Conservation (phyloP, 2,329 filamentous ascomycete species). For the Fusarium napiforme region DNA sequence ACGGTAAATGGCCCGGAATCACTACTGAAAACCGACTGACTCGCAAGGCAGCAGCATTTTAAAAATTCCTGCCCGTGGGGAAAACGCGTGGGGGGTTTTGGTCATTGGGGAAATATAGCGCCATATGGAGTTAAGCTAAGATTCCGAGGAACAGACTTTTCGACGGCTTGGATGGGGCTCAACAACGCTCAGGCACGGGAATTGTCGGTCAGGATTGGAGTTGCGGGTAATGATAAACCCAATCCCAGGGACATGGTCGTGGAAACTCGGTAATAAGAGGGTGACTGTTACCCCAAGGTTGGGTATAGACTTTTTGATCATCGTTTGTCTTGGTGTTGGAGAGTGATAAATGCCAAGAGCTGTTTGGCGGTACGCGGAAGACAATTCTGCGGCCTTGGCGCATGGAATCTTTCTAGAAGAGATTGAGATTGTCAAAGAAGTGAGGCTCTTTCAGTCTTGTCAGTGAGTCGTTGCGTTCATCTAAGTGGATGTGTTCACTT, state of each 20-base stretch:
- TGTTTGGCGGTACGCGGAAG: not conserved
- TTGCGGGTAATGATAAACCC: not conserved
- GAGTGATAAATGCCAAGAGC: not conserved
- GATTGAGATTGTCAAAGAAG: not conserved
- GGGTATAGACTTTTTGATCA: not conserved
- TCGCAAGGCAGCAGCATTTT: constrained; percentile 7
- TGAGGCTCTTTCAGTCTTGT: too few relatives aligned
- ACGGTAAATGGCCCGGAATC: not conserved
- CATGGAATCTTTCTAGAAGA: not conserved
- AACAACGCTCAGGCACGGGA: not conserved
- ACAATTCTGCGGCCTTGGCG: constrained; percentile 3
- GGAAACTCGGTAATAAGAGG: not conserved
- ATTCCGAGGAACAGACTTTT: not conserved
- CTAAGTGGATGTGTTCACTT: not conserved
- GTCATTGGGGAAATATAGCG: not conserved
- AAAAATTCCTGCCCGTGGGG: constrained; percentile 23
- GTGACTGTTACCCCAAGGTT: not conserved
- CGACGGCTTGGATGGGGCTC: not conserved
- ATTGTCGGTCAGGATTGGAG: not conserved
- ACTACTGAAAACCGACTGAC: not conserved
- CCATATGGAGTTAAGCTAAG: not conserved
- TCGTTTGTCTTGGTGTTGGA: not conserved
- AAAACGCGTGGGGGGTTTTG: constrained; percentile 3
- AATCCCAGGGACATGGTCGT: not conserved
- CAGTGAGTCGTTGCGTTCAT: not conserved